phyloP scores from a whole-genome alignment of 148 eudicot genomes.

The Oxyria digyna region DNA sequence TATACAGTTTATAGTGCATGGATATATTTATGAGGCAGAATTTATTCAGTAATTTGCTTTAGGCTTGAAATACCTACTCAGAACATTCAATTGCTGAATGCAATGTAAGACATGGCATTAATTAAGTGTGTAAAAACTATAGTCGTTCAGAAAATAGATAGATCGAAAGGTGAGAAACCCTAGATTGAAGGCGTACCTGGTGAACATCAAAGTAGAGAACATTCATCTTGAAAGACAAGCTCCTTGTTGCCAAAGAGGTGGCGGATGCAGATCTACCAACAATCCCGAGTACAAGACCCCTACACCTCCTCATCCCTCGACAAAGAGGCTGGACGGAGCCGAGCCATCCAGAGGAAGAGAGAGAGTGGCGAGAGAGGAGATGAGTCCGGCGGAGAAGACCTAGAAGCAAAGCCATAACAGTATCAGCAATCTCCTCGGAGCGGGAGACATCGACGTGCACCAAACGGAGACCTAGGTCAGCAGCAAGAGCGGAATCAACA shows the following conservation, averaged over 20 bases:
- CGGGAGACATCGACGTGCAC: constrained; percentile 86
- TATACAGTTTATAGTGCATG: neutral
- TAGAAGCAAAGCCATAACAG: constrained; percentile 75
- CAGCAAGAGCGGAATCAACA: constrained; percentile 84
- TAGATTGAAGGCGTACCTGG: no score
- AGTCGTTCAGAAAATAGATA: no score
- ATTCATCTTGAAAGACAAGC: constrained; percentile 93
- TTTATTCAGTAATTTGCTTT: neutral
- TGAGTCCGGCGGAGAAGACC: constrained; percentile 82
- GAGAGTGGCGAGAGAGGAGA: constrained; percentile 57
- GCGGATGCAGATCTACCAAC: constrained; percentile 96
- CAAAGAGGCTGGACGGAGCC: constrained; percentile 94
- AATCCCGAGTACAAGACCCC: constrained; percentile 89
- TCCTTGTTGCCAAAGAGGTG: constrained; percentile 66
- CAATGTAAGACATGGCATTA: neutral
- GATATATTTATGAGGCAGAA: neutral
- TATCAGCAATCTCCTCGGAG: constrained; percentile 89
- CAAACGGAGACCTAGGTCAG: constrained; percentile 65
- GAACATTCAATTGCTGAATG: neutral
- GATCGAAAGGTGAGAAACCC: no score
- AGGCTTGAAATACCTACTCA: neutral
- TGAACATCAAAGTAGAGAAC: constrained; percentile 87
- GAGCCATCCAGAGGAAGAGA: constrained; percentile 92
- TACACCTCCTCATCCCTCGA: constrained; percentile 90
- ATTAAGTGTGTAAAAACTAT: no score